Conservation (phyloP, 225 moss, liverwort and hornwort species). For the Asterella californica region DNA sequence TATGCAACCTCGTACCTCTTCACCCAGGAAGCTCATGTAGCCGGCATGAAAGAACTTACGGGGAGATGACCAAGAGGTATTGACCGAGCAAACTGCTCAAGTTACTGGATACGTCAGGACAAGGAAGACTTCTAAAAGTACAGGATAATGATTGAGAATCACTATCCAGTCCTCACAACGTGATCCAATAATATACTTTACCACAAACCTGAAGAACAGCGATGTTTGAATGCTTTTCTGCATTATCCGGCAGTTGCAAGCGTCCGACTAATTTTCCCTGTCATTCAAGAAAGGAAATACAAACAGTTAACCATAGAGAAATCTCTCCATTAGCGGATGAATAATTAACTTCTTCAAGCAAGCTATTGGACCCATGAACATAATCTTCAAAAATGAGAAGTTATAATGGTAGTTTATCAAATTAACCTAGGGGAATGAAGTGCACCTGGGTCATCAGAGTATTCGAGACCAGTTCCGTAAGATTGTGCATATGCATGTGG, state of each 20-base stretch:
- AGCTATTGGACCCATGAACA: not conserved
- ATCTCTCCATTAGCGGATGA: not conserved
- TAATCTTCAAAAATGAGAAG: not conserved
- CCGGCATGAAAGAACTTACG: not conserved
- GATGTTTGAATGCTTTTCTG: conserved; percentile 69
- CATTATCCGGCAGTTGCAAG: conserved; percentile 68
- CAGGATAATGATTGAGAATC: not conserved
- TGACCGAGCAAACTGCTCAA: not conserved
- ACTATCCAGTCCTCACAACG: not conserved
- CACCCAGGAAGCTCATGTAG: not conserved
- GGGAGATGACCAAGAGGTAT: not conserved
- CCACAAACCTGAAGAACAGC: conserved; percentile 70
- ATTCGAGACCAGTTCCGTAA: conserved; percentile 66
- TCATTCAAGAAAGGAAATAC: not conserved
- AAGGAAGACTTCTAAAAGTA: not conserved
- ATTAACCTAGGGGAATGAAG: not conserved
- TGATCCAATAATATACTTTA: not conserved
- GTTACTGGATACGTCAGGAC: not conserved
- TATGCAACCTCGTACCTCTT: not conserved
- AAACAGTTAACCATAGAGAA: not conserved
- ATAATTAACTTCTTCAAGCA: not conserved
- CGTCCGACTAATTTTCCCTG: conserved; percentile 54
- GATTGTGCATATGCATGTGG: conserved; percentile 69
- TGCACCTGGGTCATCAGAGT: conserved; percentile 65
- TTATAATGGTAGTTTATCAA: not conserved